Base-by-base conservation (phyloP, 306 rosid species). In the Urtica urens region DNA sequence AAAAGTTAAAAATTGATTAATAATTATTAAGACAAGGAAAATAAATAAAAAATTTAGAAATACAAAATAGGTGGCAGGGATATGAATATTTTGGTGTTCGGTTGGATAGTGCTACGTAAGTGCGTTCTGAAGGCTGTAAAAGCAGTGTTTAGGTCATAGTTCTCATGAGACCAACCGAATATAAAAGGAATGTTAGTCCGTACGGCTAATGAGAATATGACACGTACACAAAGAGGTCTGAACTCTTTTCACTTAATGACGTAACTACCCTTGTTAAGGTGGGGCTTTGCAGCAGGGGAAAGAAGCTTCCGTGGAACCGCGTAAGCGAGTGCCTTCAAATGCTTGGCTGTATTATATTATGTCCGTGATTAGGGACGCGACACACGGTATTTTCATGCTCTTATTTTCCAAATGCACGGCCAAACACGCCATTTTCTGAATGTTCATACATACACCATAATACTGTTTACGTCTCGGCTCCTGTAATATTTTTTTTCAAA, bases 351-450 rank as follows among this genome's bases (percentile, higher is more conserved):
- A 54, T 37, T 46, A 20, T 34, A 11, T 56, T 43, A 25, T 15
- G 35, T 54, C 83, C 94, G 94, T 58, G 74, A 79, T 40, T 51
- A 66, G 38, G 58, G 85, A 76, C 82, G 76, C 39, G 10, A 72
- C 71, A 59, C 94, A 65, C 90, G 94, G 66, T 29, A 55, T 72
- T 51, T 60, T 59, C 73, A 69, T 71, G 46, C 51, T 53, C 51
- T 8, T 2, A 22, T 55, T 22, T 60, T 63, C 66, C 19, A n/a
- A n/a, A n/a, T n/a, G n/a, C 28, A 13, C 28, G 6, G 22, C 63
- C 53, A 68, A 42, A 57, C 70, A 60, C 64, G 70, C 29, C 47
- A 41, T 25, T 49, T 16, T 55, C 19, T 13, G n/a, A n/a, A n/a
- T n/a, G n/a, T n/a, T n/a, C n/a, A n/a, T n/a, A n/a, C n/a, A n/a